Evolutionary conservation across 2,329 filamentous ascomycete genomes (phyloP).

Genomic region (Elsinoe fawcettii): DNA sequence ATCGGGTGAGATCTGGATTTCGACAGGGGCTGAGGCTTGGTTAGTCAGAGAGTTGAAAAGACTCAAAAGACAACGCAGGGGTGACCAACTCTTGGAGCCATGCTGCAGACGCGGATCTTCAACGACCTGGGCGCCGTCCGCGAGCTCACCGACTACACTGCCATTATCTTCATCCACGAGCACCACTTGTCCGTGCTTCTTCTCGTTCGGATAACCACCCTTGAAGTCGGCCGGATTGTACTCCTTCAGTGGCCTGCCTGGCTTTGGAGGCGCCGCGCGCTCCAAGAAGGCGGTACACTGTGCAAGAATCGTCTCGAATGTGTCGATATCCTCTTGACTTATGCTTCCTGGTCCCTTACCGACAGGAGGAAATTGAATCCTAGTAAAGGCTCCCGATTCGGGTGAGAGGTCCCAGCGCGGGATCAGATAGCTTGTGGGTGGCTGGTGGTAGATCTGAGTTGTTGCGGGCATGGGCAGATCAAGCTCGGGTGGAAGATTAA

Average conservation of each 20-base stretch:
- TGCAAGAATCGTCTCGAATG: slow-evolving; percentile 95
- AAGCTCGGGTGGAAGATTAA: slow-evolving; percentile 88
- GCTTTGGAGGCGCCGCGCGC: slow-evolving; percentile 57
- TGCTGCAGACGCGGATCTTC: slow-evolving; percentile 68
- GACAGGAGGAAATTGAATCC: slow-evolving; percentile 77
- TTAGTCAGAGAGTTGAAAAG: slow-evolving; percentile 22
- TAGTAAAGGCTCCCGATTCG: slow-evolving; percentile 81
- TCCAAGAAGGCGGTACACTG: slow-evolving; percentile 96
- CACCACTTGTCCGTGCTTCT: slow-evolving; percentile 65
- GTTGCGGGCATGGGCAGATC: slow-evolving; percentile 89
- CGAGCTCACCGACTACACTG: slow-evolving; percentile 85
- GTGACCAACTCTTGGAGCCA: slow-evolving; percentile 75
- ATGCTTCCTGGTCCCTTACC: slow-evolving; percentile 54
- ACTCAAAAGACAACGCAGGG: slow-evolving; percentile 9
- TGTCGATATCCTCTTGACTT: slow-evolving; percentile 86
- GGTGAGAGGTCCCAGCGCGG: slow-evolving; percentile 90
- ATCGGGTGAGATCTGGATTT: slow-evolving; percentile 64
- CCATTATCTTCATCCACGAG: slow-evolving; percentile 94
- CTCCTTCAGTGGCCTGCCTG: slow-evolving; percentile 26
- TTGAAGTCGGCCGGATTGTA: slow-evolving; percentile 82
- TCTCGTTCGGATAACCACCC: slow-evolving; percentile 53
- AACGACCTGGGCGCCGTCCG: slow-evolving; percentile 70
- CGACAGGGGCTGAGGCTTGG: slow-evolving; percentile 58
- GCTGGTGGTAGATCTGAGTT: slow-evolving; percentile 95
- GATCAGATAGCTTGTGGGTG: slow-evolving; percentile 85